phyloP scores from a whole-genome alignment of 164 flowering plant species.

The Berberis vulgaris region DNA sequence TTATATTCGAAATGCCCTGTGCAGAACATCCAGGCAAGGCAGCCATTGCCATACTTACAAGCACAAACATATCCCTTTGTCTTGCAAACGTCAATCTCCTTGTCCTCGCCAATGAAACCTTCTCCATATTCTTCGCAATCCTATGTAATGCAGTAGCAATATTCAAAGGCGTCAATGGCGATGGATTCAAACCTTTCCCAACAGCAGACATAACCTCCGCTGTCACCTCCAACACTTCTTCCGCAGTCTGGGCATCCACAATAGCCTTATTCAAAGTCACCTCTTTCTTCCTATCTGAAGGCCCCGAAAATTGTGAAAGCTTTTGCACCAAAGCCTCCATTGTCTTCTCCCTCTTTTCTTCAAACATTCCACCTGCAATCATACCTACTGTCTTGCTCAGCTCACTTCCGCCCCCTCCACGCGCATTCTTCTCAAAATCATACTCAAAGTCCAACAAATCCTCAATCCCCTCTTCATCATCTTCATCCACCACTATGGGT shows the following conservation, averaged over 20 bases:
- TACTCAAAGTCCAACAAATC: conserved; percentile 27
- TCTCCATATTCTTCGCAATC: conserved; percentile 97
- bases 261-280: conserved; percentile 60
- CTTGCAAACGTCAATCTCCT: conserved; percentile 83
- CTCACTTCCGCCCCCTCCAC: not conserved
- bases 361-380: conserved; percentile 64
- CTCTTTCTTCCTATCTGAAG: conserved; percentile 76
- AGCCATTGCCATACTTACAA: conserved; percentile 80
- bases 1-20: conserved; percentile 85
- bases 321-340: conserved; percentile 63
- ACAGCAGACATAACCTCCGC: conserved; percentile 69
- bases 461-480: conserved; percentile 15
- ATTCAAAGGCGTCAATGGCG: conserved; percentile 84
- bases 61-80: conserved; percentile 86
- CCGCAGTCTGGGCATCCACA: conserved; percentile 74
- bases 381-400: conserved; percentile 35
- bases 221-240: conserved; percentile 68
- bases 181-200: conserved; percentile 85
- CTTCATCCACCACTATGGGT: not conserved
- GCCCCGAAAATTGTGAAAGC: conserved; percentile 75
- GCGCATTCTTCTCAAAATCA: conserved; percentile 17
- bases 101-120: conserved; percentile 55
- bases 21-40: conserved; percentile 85
- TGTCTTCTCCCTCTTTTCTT: conserved; percentile 52
- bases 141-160: conserved; percentile 90